These are phyloP conservation scores for Cocos nucifera DNA, from an alignment of 176 grass and related monocot species.

Conservation along the genomic window DNA sequence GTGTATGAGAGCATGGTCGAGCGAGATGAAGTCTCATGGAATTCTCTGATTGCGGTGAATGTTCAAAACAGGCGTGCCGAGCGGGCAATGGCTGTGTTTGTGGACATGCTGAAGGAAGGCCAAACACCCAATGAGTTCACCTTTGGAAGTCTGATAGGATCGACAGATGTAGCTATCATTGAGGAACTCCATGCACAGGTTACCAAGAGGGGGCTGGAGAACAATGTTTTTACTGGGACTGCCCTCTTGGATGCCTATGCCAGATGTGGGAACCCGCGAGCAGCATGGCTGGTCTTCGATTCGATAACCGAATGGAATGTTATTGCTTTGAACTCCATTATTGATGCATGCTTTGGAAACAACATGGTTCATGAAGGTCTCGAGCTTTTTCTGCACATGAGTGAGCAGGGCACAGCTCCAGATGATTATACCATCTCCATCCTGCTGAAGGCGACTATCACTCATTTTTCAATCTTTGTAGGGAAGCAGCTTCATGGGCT, in stretches of 20 bases:
- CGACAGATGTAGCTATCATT: not conserved
- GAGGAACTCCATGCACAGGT: conserved; percentile 18
- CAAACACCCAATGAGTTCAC: conserved; percentile 20
- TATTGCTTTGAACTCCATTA: conserved; percentile 21
- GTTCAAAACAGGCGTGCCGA: not conserved
- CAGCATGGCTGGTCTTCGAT: conserved; percentile 17
- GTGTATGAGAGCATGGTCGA: conserved; percentile 17
- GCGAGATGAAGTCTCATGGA: conserved; percentile 11
- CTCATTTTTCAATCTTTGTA: not conserved
- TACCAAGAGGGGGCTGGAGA: not conserved
- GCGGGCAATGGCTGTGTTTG: conserved; percentile 12
- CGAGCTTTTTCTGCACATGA: conserved; percentile 14
- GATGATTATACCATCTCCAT: conserved; percentile 30
- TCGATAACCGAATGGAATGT: not conserved
- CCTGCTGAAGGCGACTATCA: conserved; percentile 17
- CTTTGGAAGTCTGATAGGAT: conserved; percentile 13
- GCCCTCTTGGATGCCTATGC: conserved; percentile 24
- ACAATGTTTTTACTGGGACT: conserved; percentile 12
- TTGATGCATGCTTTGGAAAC: conserved; percentile 12
- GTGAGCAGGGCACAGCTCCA: conserved; percentile 1
- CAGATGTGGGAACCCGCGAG: not conserved
- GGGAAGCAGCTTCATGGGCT: conserved; percentile 23
- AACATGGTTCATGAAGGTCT: conserved; percentile 15
- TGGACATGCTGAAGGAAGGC: conserved; percentile 22
- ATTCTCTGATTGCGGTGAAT: conserved; percentile 21